phyloP scores from a whole-genome alignment of 768 basidiomycete genomes.

The Lactarius indigo region DNA sequence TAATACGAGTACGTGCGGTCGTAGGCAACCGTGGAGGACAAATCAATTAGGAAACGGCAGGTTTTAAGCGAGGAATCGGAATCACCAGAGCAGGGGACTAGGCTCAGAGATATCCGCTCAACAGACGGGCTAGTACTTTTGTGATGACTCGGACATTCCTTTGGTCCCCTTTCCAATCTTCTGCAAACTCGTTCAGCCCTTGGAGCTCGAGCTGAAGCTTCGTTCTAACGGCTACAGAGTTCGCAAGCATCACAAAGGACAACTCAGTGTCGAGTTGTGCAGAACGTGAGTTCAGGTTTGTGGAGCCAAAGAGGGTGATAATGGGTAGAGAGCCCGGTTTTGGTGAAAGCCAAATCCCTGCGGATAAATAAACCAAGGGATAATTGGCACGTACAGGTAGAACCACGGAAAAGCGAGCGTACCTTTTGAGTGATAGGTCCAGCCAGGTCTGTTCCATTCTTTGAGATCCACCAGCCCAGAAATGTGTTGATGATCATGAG shows the following conservation, averaged over 20 bases:
- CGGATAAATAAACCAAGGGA: not conserved
- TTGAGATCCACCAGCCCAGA: slow-evolving; percentile 57
- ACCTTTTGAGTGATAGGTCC: slow-evolving; percentile 99
- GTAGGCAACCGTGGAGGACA: not conserved
- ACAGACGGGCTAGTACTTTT: slow-evolving; percentile 55
- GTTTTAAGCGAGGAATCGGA: not conserved
- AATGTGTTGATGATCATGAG: slow-evolving; percentile 30
- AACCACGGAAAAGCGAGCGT: slow-evolving; percentile 13
- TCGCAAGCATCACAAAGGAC: slow-evolving; percentile 78
- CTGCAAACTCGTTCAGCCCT: slow-evolving; percentile 46
- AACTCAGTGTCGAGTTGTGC: slow-evolving; percentile 89
- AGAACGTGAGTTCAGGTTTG: slow-evolving; percentile 90
- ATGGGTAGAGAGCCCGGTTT: slow-evolving; percentile 47
- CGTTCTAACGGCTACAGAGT: slow-evolving; percentile 46
- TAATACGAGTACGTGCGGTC: not conserved
- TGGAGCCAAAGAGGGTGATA: slow-evolving; percentile 88
- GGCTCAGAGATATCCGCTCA: slow-evolving; percentile 64
- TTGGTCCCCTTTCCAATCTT: slow-evolving; percentile 55
- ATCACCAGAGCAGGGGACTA: not conserved
- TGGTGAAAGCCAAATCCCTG: slow-evolving; percentile 85
- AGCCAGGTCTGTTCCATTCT: slow-evolving; percentile 86
- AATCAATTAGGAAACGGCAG: not conserved
- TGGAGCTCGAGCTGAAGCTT: slow-evolving; percentile 53
- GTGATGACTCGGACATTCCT: slow-evolving; percentile 62
- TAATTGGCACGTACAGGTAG: not conserved